Base-by-base conservation (phyloP, 208 protist species). In the Leishmania aethiopica region DNA sequence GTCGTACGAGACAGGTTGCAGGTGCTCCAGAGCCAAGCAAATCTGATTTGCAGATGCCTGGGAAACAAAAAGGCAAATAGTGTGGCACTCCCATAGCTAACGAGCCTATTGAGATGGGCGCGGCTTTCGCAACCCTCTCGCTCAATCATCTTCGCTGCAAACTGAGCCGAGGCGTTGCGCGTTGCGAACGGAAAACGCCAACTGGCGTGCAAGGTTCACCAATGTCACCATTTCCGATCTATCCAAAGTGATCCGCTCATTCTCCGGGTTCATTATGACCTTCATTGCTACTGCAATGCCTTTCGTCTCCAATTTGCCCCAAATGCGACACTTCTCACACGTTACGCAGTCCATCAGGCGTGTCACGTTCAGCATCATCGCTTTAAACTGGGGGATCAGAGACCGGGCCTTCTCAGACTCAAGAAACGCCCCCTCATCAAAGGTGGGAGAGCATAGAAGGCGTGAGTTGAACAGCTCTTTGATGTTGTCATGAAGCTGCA, bases 261-360 rank as follows among this genome's bases (percentile, higher is more conserved):
- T 57, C 17, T 90, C 82, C 15, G 66, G 81, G 72, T 85, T 80
- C 85, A 93, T 92, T 25, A 96, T 90, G 74, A 98, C 90, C 66
- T 95, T 92, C 73, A 98, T 84, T 5, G 96, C 96, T 1, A 93
- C 96, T 0, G 91, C 87, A 59, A 98, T 85, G 40, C 95, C 96
- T 77, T 94, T 95, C 32, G 89, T 94, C 77, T 96, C 83, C 49
- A 98, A 81, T 79, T 98, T 98, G 11, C 95, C 96, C 95, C 95
- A 98, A 32, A 97, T 88, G 71, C 94, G 92, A 75, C 96, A 98
- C 83, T 98, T 98, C 81, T 98, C 94, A 88, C 96, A 98, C 8
- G 93, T 91, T 19, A 98, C 93, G 81, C 96, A 98, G 81, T 98
- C 94, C 93, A 98, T 97, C 59, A 98, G 74, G 28, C 53, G 88